These are phyloP conservation scores for Corymbia calophylla DNA, from an alignment of 441 rosid species.

Conservation along the genomic window DNA sequence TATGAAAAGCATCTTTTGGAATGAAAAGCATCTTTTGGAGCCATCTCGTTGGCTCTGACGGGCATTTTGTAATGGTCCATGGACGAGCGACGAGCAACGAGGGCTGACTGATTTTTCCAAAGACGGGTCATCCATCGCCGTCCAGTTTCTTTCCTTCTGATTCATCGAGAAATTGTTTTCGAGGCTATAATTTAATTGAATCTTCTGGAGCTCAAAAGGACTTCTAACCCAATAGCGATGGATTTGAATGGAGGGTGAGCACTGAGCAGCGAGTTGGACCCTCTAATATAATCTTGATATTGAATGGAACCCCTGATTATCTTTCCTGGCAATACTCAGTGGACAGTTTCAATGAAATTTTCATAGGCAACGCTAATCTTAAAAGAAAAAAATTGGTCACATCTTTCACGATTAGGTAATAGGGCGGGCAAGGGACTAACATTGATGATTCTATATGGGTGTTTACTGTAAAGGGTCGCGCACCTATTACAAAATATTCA, in stretches of 20 bases:
- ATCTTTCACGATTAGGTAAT: neutral
- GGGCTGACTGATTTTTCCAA: neutral
- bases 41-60: neutral
- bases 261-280: neutral
- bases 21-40: neutral
- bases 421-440: neutral
- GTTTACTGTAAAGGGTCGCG: neutral
- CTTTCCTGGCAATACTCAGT: neutral
- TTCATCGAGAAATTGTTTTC: neutral
- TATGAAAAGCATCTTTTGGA: too few species aligned
- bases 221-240: neutral
- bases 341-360: neutral
- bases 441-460: neutral
- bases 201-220: neutral
- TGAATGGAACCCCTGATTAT: neutral
- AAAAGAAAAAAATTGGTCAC: neutral
- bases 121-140: neutral
- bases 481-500: neutral
- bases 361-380: neutral
- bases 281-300: neutral
- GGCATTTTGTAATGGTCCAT: neutral
- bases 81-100: neutral
- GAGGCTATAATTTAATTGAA: neutral
- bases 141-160: neutral
- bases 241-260: neutral